Conservation (phyloP, 352 stramenopile genomes). For the Nothophytophthora sp. region DNA sequence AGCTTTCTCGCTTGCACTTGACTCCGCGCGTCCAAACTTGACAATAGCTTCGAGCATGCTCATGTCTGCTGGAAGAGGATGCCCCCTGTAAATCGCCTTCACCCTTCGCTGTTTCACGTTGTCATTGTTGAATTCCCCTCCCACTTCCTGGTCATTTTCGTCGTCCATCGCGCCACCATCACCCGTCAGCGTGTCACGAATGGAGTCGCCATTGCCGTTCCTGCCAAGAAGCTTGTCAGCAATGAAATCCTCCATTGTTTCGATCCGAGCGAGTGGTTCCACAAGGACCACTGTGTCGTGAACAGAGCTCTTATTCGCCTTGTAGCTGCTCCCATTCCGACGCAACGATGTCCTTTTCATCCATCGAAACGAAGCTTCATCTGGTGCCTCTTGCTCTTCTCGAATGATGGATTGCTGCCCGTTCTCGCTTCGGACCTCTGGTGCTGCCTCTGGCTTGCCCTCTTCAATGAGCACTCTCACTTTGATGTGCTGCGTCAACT, state of each 20-base stretch:
- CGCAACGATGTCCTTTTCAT: constrained; percentile 28
- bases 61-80: constrained; percentile 34
- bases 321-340: constrained; percentile 24
- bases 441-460: constrained; percentile 13
- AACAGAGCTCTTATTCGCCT: constrained; percentile 38
- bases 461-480: constrained; percentile 68
- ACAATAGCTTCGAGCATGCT: constrained; percentile 74
- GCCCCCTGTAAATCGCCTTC: constrained; percentile 41
- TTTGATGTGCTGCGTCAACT: constrained; percentile 75
- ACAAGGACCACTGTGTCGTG: constrained; percentile 77
- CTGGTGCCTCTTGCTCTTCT: constrained; percentile 2
- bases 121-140: too few relatives aligned
- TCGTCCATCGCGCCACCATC: constrained; percentile 21
- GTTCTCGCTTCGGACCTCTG: constrained; percentile 22
- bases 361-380: constrained; percentile 17
- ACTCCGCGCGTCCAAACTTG: constrained; percentile 31
- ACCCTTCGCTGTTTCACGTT: constrained; percentile 38
- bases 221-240: constrained; percentile 62
- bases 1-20: constrained; percentile 1
- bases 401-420: constrained; percentile 8
- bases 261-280: constrained; percentile 70
- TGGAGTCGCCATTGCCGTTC: constrained; percentile 16
- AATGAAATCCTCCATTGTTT: constrained; percentile 83
- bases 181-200: constrained; percentile 31
- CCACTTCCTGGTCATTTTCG: constrained; percentile 15